Evolutionary conservation across 805 yeast genomes (phyloP), one percentile per base, ranked within the genome.

Genomic region (Tetrapisispora namnaoensis): DNA sequence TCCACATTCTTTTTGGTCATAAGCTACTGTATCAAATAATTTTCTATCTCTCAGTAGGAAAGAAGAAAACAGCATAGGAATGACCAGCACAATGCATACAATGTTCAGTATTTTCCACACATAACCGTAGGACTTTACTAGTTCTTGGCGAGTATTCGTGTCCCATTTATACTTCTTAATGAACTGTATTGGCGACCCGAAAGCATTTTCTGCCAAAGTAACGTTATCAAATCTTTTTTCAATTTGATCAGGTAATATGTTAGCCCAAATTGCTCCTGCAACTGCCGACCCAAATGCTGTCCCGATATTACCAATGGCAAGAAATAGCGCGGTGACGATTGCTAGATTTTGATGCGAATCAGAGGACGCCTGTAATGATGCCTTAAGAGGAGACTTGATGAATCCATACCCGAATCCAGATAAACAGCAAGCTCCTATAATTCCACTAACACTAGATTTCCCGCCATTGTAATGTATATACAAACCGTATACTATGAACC

Each of bases 231-330:
- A 55, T 42, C 71, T 55, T 39, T 66, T 63, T 37, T 51, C 48
- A 27, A 80, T 64, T 50, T 72, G 63, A 20, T 54, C 53, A 44
- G 77, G 79, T 54, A 80, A 68, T 13, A 66, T 57, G 53, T 79
- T 30, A 10, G 55, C 42, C 86, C 87, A 83, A 32, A 82, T 70
- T 24, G 87, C 86, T 53, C 87, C 88, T 17, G 84, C 72, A 20
- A 83, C 74, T 22, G 83, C 66, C 32, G 74, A 65, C 21, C 89
- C 89, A 45, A 82, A 55, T 4, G 86, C 84, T 13, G 78, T 63
- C 8, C 90, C 90, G 49, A 83, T 70, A 54, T 77, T 73, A 61
- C 80, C 81, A 21, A 75, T 61, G 2, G 87, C 71, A n/a, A 34
- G 69, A 62, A 77, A 78, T 20, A 82, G 62, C 0, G 87, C 74